Evolutionary conservation across 164 flowering plant genomes (phyloP).

Genomic region (Akebia trifoliata): DNA sequence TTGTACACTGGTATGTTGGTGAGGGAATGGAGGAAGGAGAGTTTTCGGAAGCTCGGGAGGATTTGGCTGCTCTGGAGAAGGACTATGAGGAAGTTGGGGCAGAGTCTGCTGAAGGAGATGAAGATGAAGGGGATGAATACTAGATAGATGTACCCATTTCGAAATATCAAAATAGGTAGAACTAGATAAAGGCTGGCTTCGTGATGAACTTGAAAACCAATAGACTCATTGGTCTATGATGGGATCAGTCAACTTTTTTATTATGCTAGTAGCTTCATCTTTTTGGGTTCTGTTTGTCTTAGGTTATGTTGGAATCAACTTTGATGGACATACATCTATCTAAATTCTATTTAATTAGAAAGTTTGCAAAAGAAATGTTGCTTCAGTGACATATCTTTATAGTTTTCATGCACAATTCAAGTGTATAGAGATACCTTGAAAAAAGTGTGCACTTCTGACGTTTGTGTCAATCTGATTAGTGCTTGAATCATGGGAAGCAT

Average conservation of each 20-base stretch:
- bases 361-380: too few species aligned
- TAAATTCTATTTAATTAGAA: too few species aligned
- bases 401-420: too few species aligned
- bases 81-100: conserved; percentile 66
- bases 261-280: too few species aligned
- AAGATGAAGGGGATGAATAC: conserved; percentile 53
- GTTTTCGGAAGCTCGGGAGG: conserved; percentile 67
- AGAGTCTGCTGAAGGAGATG: conserved; percentile 58
- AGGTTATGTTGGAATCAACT: too few species aligned
- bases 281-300: too few species aligned
- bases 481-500: conserved; percentile 53
- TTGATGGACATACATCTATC: too few species aligned
- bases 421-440: too few species aligned
- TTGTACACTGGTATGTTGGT: conserved; percentile 78
- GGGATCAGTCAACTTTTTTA: too few species aligned
- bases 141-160: conserved; percentile 14
- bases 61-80: conserved; percentile 59
- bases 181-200: neutral
- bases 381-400: too few species aligned
- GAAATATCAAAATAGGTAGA: neutral
- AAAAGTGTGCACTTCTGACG: too few species aligned
- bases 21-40: conserved; percentile 83
- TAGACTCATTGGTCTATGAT: conserved; percentile 31
- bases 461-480: neutral
- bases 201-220: conserved; percentile 14